A percentile compares a stretch with the other conserved stretches of the same genome.
Evolutionary conservation across 176 grass and related monocot species (phyloP).

Genomic region (Phragmites australis): DNA sequence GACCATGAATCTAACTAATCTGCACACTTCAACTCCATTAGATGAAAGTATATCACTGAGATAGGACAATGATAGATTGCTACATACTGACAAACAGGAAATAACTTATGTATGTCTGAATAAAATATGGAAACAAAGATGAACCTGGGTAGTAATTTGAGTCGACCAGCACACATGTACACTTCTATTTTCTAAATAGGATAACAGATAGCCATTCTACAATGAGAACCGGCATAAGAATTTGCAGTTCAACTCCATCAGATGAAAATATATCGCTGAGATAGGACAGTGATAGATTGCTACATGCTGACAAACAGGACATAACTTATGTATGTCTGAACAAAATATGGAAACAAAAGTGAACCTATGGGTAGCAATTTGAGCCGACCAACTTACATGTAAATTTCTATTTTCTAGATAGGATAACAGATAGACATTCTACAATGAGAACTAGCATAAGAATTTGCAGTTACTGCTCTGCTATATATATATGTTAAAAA

Average conservation of each 20-base stretch:
- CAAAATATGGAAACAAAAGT: neutral
- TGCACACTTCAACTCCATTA: slow-evolving; percentile 6
- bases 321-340: neutral
- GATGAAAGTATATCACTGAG: slow-evolving; percentile 25
- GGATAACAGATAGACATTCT: slow-evolving; percentile 1
- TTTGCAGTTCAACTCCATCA: too few species aligned
- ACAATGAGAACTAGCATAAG: neutral
- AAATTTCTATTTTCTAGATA: slow-evolving; percentile 23
- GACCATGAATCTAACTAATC: slow-evolving; percentile 20
- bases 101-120: neutral
- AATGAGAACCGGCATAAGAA: neutral
- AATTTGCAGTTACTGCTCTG: slow-evolving; percentile 2
- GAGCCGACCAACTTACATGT: neutral
- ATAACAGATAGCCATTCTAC: slow-evolving; percentile 17
- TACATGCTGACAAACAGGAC: slow-evolving; percentile 15
- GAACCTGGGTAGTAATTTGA: neutral
- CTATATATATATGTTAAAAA: neutral
- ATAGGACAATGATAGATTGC: neutral
- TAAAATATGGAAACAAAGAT: neutral
- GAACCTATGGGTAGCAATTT: neutral
- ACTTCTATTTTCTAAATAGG: slow-evolving; percentile 22
- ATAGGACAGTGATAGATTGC: neutral
- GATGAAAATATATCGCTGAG: too few species aligned
- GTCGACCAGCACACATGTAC: neutral
- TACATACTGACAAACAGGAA: slow-evolving; percentile 15